Evolutionary conservation across 805 yeast species (phyloP).

Genomic region (Candida nanaspora): DNA sequence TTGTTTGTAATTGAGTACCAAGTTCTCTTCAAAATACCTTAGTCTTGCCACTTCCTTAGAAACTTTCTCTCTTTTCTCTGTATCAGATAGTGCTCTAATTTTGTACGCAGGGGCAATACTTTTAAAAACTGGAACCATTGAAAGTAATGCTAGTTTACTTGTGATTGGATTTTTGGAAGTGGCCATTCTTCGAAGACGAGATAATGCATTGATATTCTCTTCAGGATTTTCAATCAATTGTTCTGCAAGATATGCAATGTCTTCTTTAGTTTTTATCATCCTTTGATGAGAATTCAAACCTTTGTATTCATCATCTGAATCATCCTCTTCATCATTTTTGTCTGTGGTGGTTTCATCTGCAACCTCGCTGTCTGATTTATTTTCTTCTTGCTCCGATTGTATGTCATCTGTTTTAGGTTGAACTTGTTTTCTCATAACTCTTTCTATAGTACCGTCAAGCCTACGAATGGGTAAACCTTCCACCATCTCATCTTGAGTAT

Average conservation of each 20-base stretch:
- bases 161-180: conserved; percentile 59
- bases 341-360: conserved; percentile 9
- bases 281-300: conserved; percentile 44
- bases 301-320: conserved; percentile 38
- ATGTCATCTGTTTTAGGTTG: conserved; percentile 7
- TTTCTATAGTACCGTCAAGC: conserved; percentile 64
- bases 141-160: conserved; percentile 62
- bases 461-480: conserved; percentile 79
- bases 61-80: conserved; percentile 76
- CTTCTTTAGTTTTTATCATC: conserved; percentile 63
- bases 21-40: conserved; percentile 73
- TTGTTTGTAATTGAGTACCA: conserved; percentile 60
- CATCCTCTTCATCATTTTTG: conserved; percentile 23
- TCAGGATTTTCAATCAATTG: conserved; percentile 83
- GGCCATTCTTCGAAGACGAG: conserved; percentile 65
- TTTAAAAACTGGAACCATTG: conserved; percentile 80
- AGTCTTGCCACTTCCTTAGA: conserved; percentile 72
- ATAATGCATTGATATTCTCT: conserved; percentile 59
- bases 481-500: conserved; percentile 33
- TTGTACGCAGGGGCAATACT: conserved; percentile 82
- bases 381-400: conserved; percentile 4
- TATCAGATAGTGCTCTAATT: conserved; percentile 74
- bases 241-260: conserved; percentile 75
- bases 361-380: conserved; percentile 9
- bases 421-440: conserved; percentile 41